Conservation (phyloP, 495 filamentous ascomycete species). For the Hypoxylon lienhwacheense region DNA sequence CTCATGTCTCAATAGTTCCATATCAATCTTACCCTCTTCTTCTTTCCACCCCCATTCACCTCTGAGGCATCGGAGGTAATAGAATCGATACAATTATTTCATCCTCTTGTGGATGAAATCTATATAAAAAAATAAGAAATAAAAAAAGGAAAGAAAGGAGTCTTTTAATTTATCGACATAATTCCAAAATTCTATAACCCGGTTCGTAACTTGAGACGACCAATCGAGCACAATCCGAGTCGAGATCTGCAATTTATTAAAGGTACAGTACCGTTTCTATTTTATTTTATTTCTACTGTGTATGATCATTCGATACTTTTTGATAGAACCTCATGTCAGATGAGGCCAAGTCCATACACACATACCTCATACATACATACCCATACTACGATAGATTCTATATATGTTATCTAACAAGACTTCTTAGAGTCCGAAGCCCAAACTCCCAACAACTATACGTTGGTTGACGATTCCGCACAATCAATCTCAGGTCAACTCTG, state of each 20-base stretch:
- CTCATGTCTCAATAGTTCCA: conserved; percentile 18
- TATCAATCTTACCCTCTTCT: conserved; percentile 18
- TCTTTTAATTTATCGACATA: background rate
- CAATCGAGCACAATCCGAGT: conserved; percentile 13
- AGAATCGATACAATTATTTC: conserved; percentile 4
- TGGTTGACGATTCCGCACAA: conserved; percentile 17
- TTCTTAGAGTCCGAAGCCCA: conserved; percentile 9
- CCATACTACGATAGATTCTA: too few species aligned
- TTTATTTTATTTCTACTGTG: conserved; percentile 29
- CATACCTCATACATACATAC: too few species aligned
- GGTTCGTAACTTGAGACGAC: conserved; percentile 1
- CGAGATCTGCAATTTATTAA: conserved; percentile 7
- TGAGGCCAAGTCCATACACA: conserved; percentile 15
- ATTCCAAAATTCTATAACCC: conserved; percentile 1
- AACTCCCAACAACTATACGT: conserved; percentile 6
- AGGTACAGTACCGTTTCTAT: conserved; percentile 27
- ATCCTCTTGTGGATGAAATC: conserved; percentile 6
- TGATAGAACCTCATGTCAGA: conserved; percentile 15
- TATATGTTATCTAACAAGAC: conserved; percentile 25
- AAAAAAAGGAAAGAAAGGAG: background rate
- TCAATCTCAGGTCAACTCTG: conserved; percentile 4
- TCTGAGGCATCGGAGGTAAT: conserved; percentile 14
- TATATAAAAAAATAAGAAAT: background rate
- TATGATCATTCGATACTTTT: conserved; percentile 34
- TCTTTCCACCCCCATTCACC: conserved; percentile 3